Evolutionary conservation across 805 yeast genomes (phyloP), one percentile per base, ranked within the genome.

Genomic region (Nakazawaea holstii): DNA sequence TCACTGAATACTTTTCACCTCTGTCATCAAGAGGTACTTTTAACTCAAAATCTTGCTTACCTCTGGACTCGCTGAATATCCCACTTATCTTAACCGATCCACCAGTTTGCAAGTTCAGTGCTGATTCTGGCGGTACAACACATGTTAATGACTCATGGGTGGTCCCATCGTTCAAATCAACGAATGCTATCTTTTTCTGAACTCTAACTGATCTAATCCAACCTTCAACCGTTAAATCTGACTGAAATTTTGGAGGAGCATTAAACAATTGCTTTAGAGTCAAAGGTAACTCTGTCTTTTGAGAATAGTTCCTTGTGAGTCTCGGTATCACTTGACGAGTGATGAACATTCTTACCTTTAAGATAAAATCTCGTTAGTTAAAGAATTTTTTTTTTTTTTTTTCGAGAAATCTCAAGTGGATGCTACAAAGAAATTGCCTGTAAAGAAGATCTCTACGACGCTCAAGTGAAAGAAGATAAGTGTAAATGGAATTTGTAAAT

Each of bases 101-200:
- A 2, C 86, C 84, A 1, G 63, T 60, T 35, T 55, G 60, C 49
- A 43, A 73, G 46, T 37, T 62, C 46, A 49, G 52, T 45, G 61
- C 66, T 15, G 65, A 37, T 7, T 67, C 67, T 11, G 70, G 70
- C 2, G 73, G 63, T 4, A 82, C 64, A 0, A 82, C 80, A 48
- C 88, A 75, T 57, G 75, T 78, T 49, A 91, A 59, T 13, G 76
- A 71, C 28, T 67, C 52, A 30, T 73, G 66, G 1, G 77, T 67
- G 0, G 94, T 74, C 0, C 98, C 98, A 61, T 94, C 98, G 2
- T 76, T 66, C 9, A 94, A 53, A 57, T 89, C 96, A 4, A 90
- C 67, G 62, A 94, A 94, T 0, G 89, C 85, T 4, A 87, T 73
- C 46, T 82, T 84, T 59, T 90, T 90, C 59, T 89, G 76, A 8